phyloP scores from a whole-genome alignment of 495 filamentous ascomycete species.

The Aspergillus nanangensis region DNA sequence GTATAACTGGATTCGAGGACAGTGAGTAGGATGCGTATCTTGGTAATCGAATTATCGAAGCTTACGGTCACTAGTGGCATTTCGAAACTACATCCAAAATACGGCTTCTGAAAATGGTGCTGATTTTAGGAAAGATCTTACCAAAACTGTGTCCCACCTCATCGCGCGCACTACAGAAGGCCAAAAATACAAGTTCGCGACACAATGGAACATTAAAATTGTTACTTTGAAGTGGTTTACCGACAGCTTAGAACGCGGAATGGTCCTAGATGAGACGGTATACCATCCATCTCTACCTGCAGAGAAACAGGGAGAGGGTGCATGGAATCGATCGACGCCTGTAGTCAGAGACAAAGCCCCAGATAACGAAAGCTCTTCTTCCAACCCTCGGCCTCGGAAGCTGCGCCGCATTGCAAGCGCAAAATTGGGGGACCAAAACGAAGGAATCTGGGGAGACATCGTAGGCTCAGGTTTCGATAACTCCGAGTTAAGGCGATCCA shows the following conservation, averaged over 20 bases:
- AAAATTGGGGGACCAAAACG: constrained; percentile 72
- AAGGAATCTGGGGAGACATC: constrained; percentile 85
- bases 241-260: constrained; percentile 83
- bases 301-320: constrained; percentile 70
- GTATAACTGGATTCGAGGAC: constrained; percentile 87
- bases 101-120: constrained; percentile 65
- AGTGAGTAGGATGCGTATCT: constrained; percentile 43
- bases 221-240: constrained; percentile 81
- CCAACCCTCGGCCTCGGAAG: constrained; percentile 50
- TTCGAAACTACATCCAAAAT: constrained; percentile 64
- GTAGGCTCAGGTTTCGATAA: constrained; percentile 50
- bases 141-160: constrained; percentile 76
- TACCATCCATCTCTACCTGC: constrained; percentile 70
- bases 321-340: constrained; percentile 58
- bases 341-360: constrained; percentile 25
- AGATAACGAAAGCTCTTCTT: constrained; percentile 16
- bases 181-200: constrained; percentile 83
- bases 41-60: constrained; percentile 8
- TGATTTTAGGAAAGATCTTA: constrained; percentile 79
- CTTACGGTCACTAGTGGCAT: constrained; percentile 44
- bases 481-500: constrained; percentile 20
- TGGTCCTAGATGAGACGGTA: constrained; percentile 79
- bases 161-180: constrained; percentile 75
- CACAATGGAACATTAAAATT: constrained; percentile 69
- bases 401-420: constrained; percentile 76